Evolutionary conservation across 2,329 filamentous ascomycete species (phyloP), one percentile per base, ranked within the genome.

Genomic region (Fusarium foetens): DNA sequence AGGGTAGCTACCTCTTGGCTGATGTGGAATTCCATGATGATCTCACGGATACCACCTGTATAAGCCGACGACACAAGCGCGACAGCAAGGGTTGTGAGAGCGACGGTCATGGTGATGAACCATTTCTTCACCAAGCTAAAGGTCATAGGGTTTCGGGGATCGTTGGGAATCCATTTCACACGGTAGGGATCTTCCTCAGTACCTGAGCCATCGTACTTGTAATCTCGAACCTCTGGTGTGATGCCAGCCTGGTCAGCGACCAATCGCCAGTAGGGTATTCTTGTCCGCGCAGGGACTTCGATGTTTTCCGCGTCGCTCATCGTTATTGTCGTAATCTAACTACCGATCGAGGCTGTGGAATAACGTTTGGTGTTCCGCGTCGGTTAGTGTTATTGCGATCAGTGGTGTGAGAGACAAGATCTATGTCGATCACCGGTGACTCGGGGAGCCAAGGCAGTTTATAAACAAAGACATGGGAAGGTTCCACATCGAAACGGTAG

Each of bases 81-180:
- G 33, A 72, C 70, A 27, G 70, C 70, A 9, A 72, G 53, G 14
- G 70, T 72, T 23, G 70, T 53, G 27, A 73, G 3, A 9, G 70
- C 70, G 19, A 72, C 70, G 3, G 66, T 72, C 58, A 73, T 60
- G n/a, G 70, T 72, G 53, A 72, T 73, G 58, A 71, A 73, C 70
- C 70, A 72, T 29, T 72, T 72, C 45, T 66, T 73, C 42, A 60
- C 63, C 29, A 53, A 35, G 25, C 70, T 38, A 12, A 73, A 72
- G 19, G 27, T 11, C 70, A 72, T 72, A 8, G 70, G 70, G 43
- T 72, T 73, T 64, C 70, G 57, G 5, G 70, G 70, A 9, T 72
- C 70, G 39, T 72, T 71, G 62, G 70, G 70, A 12, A 72, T 72
- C 70, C 70, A 72, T 71, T 64, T 72, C 41, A 72, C 70, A 16